Evolutionary conservation across 2,329 filamentous ascomycete species (phyloP).

Genomic region (Fusarium nodosum): DNA sequence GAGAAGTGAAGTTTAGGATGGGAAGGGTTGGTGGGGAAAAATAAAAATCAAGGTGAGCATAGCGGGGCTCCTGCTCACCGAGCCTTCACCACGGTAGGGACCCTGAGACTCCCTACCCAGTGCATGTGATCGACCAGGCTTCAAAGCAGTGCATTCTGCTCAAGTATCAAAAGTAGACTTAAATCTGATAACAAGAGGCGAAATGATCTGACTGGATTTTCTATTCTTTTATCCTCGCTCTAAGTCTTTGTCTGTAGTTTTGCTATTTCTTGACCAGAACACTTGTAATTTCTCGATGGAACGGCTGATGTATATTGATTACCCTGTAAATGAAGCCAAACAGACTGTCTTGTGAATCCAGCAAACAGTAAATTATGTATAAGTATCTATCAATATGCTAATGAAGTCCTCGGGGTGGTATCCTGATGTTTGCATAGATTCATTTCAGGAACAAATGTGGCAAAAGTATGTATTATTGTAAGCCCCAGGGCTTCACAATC

Average conservation of each 20-base stretch:
- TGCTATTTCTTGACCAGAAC: too few species aligned
- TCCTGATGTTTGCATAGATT: slow-evolving; percentile 37
- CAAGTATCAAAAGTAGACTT: neutral
- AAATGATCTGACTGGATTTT: too few species aligned
- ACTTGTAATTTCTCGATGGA: too few species aligned
- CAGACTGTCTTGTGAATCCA: neutral
- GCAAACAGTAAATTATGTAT: slow-evolving; percentile 6
- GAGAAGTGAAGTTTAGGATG: slow-evolving; percentile 54
- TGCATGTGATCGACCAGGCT: neutral
- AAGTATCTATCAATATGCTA: slow-evolving; percentile 30
- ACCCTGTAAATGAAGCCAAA: neutral
- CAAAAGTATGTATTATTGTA: slow-evolving; percentile 8
- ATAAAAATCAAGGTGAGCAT: slow-evolving; percentile 43
- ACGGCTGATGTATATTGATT: neutral
- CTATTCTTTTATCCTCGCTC: too few species aligned
- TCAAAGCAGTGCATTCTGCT: neutral
- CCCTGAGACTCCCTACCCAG: neutral
- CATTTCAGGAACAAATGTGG: slow-evolving; percentile 9
- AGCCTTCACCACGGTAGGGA: slow-evolving; percentile 7
- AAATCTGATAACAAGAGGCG: neutral
- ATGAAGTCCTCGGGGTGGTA: slow-evolving; percentile 33
- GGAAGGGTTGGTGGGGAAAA: slow-evolving; percentile 17
- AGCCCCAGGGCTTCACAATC: neutral
- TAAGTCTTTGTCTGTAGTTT: too few species aligned
- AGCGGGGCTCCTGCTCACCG: slow-evolving; percentile 28